Evolutionary conservation across 805 yeast species (phyloP), one percentile per base, ranked within the genome.

Genomic region (Kodamaea fukazawae): DNA sequence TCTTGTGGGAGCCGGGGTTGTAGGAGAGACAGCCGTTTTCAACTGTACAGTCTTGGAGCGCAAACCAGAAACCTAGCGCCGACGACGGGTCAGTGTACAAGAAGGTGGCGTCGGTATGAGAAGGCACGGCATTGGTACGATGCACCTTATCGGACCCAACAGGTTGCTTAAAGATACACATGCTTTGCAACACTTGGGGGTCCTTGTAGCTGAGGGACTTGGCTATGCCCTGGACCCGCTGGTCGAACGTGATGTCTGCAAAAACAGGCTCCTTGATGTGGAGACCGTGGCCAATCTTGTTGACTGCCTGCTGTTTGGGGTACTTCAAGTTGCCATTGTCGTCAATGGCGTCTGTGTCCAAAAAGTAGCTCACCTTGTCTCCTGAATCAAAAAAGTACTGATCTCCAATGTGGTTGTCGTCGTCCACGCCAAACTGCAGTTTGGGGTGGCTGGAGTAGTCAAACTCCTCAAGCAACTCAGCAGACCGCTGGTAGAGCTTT

Each of bases 51-150:
- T 83, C 85, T 50, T 86, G 88, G 46, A 85, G 60, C 0, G 93
- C 90, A 53, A 79, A 77, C 95, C 95, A 85, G 55, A 82, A 86
- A 2, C 95, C 95, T 29, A 84, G 57, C 1, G 89, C 87, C 2
- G 78, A 63, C 37, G 75, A 80, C 3, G 95, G 95, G 12, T 77
- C 65, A 0, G 93, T 85, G 58, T 70, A 85, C 17, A 86, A 65
- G 49, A 86, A 86, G 2, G 79, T 78, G 2, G 79, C 88, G 55
- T 86, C 95, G 39, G 81, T 84, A 51, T 86, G 95, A 1, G 84
- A 66, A 3, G 91, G 91, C 1, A 86, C 95, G 28, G 78, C 81
- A 43, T 68, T 68, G 38, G 75, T 77, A 29, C 73, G 44, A 6
- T 29, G 33, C 13, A 32, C 32, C 4, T 40, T 42, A 14, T 43